These are phyloP conservation scores for Starmerella bombicola DNA, from an alignment of 805 yeast species.

Conservation along the genomic window DNA sequence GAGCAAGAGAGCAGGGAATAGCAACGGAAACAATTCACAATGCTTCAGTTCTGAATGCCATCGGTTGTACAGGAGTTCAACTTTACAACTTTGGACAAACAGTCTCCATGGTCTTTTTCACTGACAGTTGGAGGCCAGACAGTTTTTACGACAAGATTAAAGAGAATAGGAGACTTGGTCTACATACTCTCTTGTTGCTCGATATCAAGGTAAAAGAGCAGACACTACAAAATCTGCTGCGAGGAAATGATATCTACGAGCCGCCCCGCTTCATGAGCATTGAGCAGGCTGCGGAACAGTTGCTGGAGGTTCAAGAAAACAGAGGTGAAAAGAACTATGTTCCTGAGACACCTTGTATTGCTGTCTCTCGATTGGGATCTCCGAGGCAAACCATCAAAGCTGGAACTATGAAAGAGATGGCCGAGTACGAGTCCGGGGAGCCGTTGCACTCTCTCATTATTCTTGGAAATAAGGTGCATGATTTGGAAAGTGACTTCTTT, in stretches of 20 bases:
- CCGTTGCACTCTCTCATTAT: constrained; percentile 87
- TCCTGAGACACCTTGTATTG: constrained; percentile 81
- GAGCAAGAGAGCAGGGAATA: constrained; percentile 79
- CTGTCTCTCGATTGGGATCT: constrained; percentile 83
- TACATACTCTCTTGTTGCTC: constrained; percentile 75
- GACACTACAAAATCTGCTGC: constrained; percentile 82
- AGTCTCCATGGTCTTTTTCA: constrained; percentile 90
- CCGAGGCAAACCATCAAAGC: constrained; percentile 73
- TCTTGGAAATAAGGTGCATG: constrained; percentile 86
- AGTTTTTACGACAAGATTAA: constrained; percentile 77
- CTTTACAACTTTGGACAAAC: constrained; percentile 93
- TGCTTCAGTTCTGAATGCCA: constrained; percentile 96
- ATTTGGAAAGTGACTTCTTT: constrained; percentile 76
- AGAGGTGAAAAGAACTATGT: constrained; percentile 71
- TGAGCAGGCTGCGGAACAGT: constrained; percentile 75
- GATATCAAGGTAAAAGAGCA: constrained; percentile 97
- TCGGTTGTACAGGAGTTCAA: constrained; percentile 95
- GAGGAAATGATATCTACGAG: constrained; percentile 83
- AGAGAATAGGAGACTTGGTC: constrained; percentile 82
- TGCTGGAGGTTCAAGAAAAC: constrained; percentile 73
- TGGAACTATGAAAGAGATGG: constrained; percentile 65
- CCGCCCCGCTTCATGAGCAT: constrained; percentile 96
- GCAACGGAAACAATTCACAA: constrained; percentile 76
- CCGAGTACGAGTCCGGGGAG: constrained; percentile 80
- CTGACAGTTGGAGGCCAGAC: constrained; percentile 93